phyloP scores from a whole-genome alignment of 2,329 filamentous ascomycete genomes.

The Sporothrix brunneoviolacea region DNA sequence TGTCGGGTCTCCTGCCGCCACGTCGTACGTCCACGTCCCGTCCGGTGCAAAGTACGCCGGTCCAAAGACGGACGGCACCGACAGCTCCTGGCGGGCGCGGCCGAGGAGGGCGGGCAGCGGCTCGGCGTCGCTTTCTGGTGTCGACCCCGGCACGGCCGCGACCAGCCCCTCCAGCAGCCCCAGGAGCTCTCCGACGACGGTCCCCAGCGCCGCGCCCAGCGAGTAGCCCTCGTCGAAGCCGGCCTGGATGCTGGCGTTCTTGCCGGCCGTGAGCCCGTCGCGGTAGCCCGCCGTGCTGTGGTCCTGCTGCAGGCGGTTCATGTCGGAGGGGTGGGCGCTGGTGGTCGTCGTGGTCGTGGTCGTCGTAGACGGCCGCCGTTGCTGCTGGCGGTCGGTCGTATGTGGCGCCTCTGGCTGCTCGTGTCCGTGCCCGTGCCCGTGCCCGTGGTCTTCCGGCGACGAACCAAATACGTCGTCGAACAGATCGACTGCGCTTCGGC shows the following conservation, averaged over 20 bases:
- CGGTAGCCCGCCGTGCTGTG: conserved; percentile 85
- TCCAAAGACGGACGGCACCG: conserved; percentile 56
- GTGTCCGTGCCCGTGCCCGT: background rate
- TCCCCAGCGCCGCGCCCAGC: conserved; percentile 73
- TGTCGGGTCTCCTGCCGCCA: conserved; percentile 31
- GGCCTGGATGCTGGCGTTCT: conserved; percentile 68
- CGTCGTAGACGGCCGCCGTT: background rate
- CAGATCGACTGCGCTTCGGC: conserved; percentile 3
- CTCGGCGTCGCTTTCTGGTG: background rate
- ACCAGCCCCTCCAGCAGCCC: conserved; percentile 70
- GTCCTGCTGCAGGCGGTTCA: conserved; percentile 65
- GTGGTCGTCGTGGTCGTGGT: background rate
- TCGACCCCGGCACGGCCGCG: conserved; percentile 35
- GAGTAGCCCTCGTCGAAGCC: conserved; percentile 91
- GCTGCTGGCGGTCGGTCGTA: too few species aligned
- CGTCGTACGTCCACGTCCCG: conserved; percentile 63
- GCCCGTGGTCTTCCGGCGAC: background rate
- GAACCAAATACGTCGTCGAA: conserved; percentile 21
- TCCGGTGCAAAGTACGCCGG: conserved; percentile 61
- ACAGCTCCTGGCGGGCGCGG: conserved; percentile 53
- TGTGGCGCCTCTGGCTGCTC: background rate
- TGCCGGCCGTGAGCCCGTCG: conserved; percentile 73
- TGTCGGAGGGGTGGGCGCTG: conserved; percentile 49
- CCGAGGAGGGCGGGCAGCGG: conserved; percentile 29
- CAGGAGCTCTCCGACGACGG: conserved; percentile 65